Conservation (phyloP, 345 rosid genomes). For the Camelina neglecta region DNA sequence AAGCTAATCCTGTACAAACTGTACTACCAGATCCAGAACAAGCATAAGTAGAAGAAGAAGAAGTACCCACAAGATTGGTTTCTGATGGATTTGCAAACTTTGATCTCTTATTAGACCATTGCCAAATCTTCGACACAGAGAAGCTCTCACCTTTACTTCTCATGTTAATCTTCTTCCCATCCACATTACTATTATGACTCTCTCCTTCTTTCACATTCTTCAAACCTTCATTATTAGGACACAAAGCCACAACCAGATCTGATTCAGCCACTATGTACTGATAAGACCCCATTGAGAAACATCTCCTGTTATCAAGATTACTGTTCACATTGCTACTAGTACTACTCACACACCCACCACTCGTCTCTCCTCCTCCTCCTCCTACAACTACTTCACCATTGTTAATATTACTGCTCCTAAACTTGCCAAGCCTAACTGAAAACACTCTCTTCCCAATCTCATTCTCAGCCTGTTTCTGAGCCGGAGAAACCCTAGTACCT, state of each 20-base stretch:
- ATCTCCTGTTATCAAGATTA: conserved; percentile 64
- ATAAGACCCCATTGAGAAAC: conserved; percentile 62
- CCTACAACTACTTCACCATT: conserved; percentile 46
- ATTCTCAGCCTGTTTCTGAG: conserved; percentile 56
- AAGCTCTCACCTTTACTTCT: conserved; percentile 91
- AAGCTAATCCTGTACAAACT: conserved; percentile 45
- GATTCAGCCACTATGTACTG: conserved; percentile 78
- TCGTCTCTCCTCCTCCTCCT: conserved; percentile 70
- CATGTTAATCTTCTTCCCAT: conserved; percentile 77
- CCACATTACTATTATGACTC: conserved; percentile 50
- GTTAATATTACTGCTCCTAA: conserved; percentile 51
- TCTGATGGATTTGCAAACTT: conserved; percentile 54
- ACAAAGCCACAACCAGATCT: conserved; percentile 62
- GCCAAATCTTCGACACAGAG: conserved; percentile 94
- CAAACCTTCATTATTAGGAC: conserved; percentile 46
- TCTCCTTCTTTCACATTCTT: conserved; percentile 55
- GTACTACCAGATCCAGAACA: conserved; percentile 38
- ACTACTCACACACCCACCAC: conserved; percentile 53
- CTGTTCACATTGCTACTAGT: conserved; percentile 49
- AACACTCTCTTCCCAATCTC: conserved; percentile 77
- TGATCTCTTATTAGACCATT: conserved; percentile 77
- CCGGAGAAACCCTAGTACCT: conserved; percentile 44
- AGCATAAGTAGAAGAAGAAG: conserved; percentile 44
- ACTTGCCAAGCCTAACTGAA: conserved; percentile 86
- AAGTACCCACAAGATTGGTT: conserved; percentile 41